Percentiles rank a stretch among this genome's conserved stretches.
Conservation (phyloP, 2,329 filamentous ascomycete species). For the Exophiala sideris region DNA sequence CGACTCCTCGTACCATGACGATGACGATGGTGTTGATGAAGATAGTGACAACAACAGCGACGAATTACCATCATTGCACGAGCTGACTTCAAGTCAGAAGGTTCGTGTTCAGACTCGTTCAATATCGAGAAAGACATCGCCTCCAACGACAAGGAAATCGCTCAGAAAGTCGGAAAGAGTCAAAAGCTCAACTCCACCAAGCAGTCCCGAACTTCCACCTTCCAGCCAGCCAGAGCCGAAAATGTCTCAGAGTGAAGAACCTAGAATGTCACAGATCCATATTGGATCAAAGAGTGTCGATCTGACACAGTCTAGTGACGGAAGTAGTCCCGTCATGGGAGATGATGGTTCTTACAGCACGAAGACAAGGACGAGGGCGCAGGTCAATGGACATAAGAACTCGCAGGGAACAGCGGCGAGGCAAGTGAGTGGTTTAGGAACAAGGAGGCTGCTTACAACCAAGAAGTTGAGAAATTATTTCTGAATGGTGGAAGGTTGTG, state of each 20-base stretch:
- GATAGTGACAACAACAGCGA: constrained; percentile 19
- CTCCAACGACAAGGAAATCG: constrained; percentile 9
- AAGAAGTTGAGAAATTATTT: constrained; percentile 19
- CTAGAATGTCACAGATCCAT: constrained; percentile 23
- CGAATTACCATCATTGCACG: constrained; percentile 22
- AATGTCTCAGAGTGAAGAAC: constrained; percentile 19
- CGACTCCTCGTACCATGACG: constrained; percentile 23
- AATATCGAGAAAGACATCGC: constrained; percentile 1
- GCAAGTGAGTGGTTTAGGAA: constrained; percentile 20
- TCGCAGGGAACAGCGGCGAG: constrained; percentile 6
- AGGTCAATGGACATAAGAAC: constrained; percentile 2
- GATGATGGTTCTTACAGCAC: constrained; percentile 2
- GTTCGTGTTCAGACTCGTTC: neutral
- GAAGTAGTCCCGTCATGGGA: constrained; percentile 11
- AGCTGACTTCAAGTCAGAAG: constrained; percentile 21
- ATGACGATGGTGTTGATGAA: constrained; percentile 7
- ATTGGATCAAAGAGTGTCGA: constrained; percentile 33
- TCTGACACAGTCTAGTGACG: constrained; percentile 38
- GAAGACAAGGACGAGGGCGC: neutral
- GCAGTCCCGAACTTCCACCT: constrained; percentile 12
- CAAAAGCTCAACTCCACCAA: neutral
- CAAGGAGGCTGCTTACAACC: constrained; percentile 21
- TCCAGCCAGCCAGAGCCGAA: constrained; percentile 22
- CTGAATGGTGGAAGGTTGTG: neutral
- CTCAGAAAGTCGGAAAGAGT: constrained; percentile 4